Conservation (phyloP, 805 yeast genomes). For the Candida verbasci region DNA sequence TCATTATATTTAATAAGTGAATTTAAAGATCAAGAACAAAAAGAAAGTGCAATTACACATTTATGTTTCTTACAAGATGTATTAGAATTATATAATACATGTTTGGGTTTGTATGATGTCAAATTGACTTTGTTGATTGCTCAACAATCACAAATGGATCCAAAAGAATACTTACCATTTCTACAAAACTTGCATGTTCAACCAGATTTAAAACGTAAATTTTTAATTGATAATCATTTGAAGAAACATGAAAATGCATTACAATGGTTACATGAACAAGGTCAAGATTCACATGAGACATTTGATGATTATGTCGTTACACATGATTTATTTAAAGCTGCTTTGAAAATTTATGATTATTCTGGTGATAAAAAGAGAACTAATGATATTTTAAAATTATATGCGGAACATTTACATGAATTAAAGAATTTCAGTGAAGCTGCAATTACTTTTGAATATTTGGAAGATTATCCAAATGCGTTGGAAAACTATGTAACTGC, state of each 20-base stretch:
- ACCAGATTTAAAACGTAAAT: conserved; percentile 60
- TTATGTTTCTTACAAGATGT: conserved; percentile 89
- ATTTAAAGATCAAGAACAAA: conserved; percentile 41
- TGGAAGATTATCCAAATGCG: conserved; percentile 56
- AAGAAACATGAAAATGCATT: conserved; percentile 68
- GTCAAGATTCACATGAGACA: conserved; percentile 41
- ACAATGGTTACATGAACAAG: conserved; percentile 52
- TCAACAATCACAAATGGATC: conserved; percentile 96
- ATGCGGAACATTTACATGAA: conserved; percentile 59
- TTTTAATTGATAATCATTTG: conserved; percentile 75
- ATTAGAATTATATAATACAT: conserved; percentile 70
- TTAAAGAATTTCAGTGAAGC: conserved; percentile 66
- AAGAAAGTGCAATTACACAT: conserved; percentile 67
- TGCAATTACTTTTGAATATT: conserved; percentile 70
- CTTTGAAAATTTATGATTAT: conserved; percentile 58
- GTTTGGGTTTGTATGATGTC: conserved; percentile 80
- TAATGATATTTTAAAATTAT: conserved; percentile 49
- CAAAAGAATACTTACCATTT: conserved; percentile 93
- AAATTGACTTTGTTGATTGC: conserved; percentile 79
- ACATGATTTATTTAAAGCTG: conserved; percentile 68
- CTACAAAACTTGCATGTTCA: conserved; percentile 73
- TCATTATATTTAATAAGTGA: conserved; percentile 66
- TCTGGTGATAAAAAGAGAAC: conserved; percentile 45
- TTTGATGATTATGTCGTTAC: conserved; percentile 62
- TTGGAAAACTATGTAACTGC: conserved; percentile 65